Base-by-base conservation (phyloP, 164 flowering plant genomes). In the Magnolia sinica region DNA sequence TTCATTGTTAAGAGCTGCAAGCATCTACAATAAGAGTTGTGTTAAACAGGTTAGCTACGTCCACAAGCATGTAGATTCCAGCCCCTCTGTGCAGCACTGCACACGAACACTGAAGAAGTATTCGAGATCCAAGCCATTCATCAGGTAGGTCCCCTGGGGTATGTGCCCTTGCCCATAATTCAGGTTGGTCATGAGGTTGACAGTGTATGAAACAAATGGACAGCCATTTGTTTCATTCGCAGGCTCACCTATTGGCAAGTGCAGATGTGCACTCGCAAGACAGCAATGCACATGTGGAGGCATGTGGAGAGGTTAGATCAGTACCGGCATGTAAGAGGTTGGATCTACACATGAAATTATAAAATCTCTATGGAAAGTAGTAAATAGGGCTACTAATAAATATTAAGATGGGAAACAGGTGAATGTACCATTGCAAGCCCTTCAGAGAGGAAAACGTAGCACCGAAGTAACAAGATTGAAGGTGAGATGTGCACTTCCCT, bases 1-100 rank as follows among this genome's bases (percentile, higher is more conserved):
- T 76, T 92, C 96, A 74, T 90, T 94, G 84, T 89, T 88, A 82
- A 96, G 80, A 78, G 98, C 93, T 79, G 98, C 99, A 82, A 94
- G 89, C 97, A 96, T 90, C 99, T 96, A 83, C 65, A 20, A 55
- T 10, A 24, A 58, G 20, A 27, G 64, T 51, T 29, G 22, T 27
- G 67, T 7, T 55, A 7, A 5, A 23, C 14, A 23, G 16, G 45
- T 29, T 31, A 55, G 61, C 13, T 55, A 16, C 11, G 18, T 55
- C 61, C 8, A 2, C 61, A 55, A 55, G 18, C 61, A 55, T 16
- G 18, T 55, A 16, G 18, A 55, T 55, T 5, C 45, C 45, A 37
- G 7, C 45, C 45, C 45, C 45, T 5, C 45, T 37, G 45, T 37
- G 45, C 45, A 37, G 45, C 45, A 37, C 45, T 37, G 45, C 45